These are phyloP conservation scores for Cyberlindnera mycetangii DNA, from an alignment of 805 yeast species.

Conservation along the genomic window DNA sequence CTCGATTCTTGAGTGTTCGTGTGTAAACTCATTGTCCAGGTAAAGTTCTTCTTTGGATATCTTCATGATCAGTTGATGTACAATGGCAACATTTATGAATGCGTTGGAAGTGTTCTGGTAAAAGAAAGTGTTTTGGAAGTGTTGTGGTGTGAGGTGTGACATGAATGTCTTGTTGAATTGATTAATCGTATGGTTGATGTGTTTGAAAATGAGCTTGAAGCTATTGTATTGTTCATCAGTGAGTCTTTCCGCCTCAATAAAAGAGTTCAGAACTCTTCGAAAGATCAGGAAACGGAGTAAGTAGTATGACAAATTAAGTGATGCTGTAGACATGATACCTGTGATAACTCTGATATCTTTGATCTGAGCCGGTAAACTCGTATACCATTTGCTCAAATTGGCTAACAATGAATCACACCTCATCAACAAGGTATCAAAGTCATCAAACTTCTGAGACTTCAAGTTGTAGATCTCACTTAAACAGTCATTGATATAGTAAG, in stretches of 20 bases:
- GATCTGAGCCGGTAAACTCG: constrained; percentile 19
- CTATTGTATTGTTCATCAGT: constrained; percentile 11
- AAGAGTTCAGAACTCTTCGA: constrained; percentile 24
- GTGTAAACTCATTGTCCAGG: constrained; percentile 19
- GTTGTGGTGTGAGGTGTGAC: constrained; percentile 19
- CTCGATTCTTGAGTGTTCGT: background rate
- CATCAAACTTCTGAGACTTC: constrained; percentile 26
- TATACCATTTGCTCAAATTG: constrained; percentile 25
- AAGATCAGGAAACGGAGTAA: constrained; percentile 22
- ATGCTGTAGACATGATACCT: constrained; percentile 20
- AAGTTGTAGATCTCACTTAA: constrained; percentile 24
- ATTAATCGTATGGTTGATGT: constrained; percentile 14
- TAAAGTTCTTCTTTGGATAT: constrained; percentile 17
- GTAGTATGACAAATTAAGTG: constrained; percentile 25
- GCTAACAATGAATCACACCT: constrained; percentile 18
- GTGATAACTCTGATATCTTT: constrained; percentile 12
- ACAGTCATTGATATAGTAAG: constrained; percentile 24
- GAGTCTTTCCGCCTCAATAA: constrained; percentile 20
- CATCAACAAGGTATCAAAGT: constrained; percentile 18
- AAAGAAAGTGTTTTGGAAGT: constrained; percentile 18
- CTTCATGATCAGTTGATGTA: constrained; percentile 19
- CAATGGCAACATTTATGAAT: constrained; percentile 25
- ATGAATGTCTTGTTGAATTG: constrained; percentile 22
- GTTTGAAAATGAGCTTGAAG: constrained; percentile 20
- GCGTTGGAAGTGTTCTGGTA: constrained; percentile 13